These are phyloP conservation scores for Penicillium hordei DNA, from an alignment of 2,329 filamentous ascomycete genomes.

Conservation along the genomic window DNA sequence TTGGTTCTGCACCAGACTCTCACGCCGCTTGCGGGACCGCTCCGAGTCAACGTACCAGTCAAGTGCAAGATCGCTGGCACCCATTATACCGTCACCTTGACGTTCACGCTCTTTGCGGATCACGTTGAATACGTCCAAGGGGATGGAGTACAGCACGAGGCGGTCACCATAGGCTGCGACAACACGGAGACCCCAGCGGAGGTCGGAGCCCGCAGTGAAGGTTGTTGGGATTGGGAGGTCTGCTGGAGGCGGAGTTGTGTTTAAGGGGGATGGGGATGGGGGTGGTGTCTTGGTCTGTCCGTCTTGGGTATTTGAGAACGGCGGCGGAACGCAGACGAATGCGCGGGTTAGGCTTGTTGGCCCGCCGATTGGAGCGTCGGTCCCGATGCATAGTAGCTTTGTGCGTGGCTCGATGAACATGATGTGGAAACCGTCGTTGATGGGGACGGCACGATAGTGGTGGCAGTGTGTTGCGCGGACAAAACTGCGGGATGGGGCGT, in stretches of 20 bases:
- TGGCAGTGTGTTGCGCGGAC: constrained; percentile 52
- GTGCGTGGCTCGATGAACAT: constrained; percentile 63
- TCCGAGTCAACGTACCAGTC: constrained; percentile 36
- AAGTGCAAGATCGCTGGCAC: constrained; percentile 33
- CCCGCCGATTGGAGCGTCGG: constrained; percentile 59
- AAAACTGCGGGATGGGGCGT: constrained; percentile 28
- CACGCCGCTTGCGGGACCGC: constrained; percentile 27
- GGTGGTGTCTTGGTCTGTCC: neutral
- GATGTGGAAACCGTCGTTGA: constrained; percentile 65
- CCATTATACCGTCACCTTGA: constrained; percentile 36
- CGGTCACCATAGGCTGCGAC: constrained; percentile 55
- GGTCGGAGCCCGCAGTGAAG: constrained; percentile 59
- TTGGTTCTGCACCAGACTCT: constrained; percentile 36
- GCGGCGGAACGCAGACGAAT: constrained; percentile 54
- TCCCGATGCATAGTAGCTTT: constrained; percentile 59
- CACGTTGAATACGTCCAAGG: constrained; percentile 55
- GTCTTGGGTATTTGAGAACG: constrained; percentile 20
- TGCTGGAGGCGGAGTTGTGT: constrained; percentile 2
- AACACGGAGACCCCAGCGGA: constrained; percentile 58
- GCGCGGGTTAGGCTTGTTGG: constrained; percentile 60
- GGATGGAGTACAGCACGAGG: constrained; percentile 62
- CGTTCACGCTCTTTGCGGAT: constrained; percentile 36
- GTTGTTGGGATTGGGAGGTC: constrained; percentile 46
- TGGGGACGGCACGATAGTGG: constrained; percentile 63
- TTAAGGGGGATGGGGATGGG: neutral